Base-by-base conservation (phyloP, 495 filamentous ascomycete species). In the Aspergillus steynii region DNA sequence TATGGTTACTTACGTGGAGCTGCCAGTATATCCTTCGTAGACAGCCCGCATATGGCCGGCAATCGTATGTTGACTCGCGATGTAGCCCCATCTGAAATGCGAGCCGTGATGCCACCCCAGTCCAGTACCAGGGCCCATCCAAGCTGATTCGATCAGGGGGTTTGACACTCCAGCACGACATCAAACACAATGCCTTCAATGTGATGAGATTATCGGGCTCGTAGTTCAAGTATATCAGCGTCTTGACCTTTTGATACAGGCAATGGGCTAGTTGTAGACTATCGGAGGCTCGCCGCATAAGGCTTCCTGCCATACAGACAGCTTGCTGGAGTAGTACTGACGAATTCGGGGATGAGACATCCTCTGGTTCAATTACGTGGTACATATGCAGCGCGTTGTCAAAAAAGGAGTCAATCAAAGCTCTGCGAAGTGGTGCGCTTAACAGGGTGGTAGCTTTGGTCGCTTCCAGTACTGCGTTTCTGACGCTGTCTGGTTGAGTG, bases 51-150 rank as follows among this genome's bases (percentile, higher is more conserved):
- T 57, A 2, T 5, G 29, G 12, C 0, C 56, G 31, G 9, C 25
- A 37, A 10, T n/a, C 14, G 31, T 68, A 66, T 27, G 63, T 53
- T 28, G 57, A 59, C 12, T 60, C 53, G 3, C 61, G 15, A 28
- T 68, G 66, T n/a, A 66, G 27, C 4, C 63, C 63, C 32, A 68
- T 47, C 29, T 68, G 63, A 0, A 68, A 37, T 1, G 50, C 64
- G 0, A 66, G 56, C 27, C 66, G 58, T 5, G 61, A 61, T 29
- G 58, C 61, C 58, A 66, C 58, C 3, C 66, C 63, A 14, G 51
- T 20, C 66, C 66, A 68, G 48, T 68, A 56, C 63, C 64, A 68
- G 5, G 66, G 66, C 5, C 59, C 61, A 49, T 68, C 63, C 31
- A 68, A 29, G 3, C 58, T 37, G 14, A 68, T 42, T 14, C 32